Evolutionary conservation across 495 filamentous ascomycete species (phyloP).

Genomic region (Neurospora sp.): DNA sequence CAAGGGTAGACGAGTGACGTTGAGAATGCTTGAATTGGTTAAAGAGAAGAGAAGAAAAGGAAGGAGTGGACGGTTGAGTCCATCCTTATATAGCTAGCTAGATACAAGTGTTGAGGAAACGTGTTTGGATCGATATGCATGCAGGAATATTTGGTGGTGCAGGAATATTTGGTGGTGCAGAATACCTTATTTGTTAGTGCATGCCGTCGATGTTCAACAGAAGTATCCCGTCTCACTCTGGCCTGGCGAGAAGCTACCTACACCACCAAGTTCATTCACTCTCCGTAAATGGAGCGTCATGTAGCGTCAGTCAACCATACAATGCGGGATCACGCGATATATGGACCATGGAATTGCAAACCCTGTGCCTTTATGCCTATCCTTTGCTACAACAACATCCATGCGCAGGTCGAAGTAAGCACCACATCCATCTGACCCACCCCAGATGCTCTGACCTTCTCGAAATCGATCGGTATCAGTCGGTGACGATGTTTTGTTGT

Average conservation of each 20-base stretch:
- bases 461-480: background rate
- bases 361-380: background rate
- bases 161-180: too few relatives aligned
- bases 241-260: background rate
- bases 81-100: too few relatives aligned
- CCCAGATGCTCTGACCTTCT: background rate
- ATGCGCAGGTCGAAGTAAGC: background rate
- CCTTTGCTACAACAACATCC: background rate
- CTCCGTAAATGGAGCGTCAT: background rate
- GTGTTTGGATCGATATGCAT: too few relatives aligned
- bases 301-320: background rate
- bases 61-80: too few relatives aligned
- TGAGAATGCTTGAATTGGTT: too few relatives aligned
- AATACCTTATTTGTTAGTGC: too few relatives aligned
- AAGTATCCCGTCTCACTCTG: background rate
- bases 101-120: too few relatives aligned
- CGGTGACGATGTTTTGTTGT: background rate
- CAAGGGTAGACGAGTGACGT: too few relatives aligned
- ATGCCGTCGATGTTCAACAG: too few relatives aligned
- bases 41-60: too few relatives aligned
- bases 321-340: background rate
- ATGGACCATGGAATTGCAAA: background rate
- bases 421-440: too few relatives aligned
- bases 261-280: background rate
- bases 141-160: too few relatives aligned